Percentiles rank a stretch among this genome's conserved stretches.
Conservation (phyloP, 306 rosid genomes). For the Sindora glabra region DNA sequence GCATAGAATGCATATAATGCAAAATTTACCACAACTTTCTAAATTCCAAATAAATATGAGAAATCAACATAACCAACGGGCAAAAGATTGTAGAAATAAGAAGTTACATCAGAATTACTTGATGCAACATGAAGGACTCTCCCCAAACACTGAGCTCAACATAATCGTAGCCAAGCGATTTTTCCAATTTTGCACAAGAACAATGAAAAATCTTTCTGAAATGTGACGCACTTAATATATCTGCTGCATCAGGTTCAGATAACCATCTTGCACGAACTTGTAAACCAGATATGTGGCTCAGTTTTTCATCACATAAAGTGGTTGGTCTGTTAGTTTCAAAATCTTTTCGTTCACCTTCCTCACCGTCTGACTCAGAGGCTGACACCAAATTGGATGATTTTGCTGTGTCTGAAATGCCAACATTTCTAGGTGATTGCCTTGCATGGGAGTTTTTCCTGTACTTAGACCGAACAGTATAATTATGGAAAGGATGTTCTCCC, state of each 20-base stretch:
- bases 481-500: constrained; percentile 96
- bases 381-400: constrained; percentile 13
- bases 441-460: constrained; percentile 42
- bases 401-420: constrained; percentile 2
- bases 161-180: constrained; percentile 38
- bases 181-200: constrained; percentile 74
- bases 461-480: constrained; percentile 74
- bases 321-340: constrained; percentile 6
- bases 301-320: constrained; percentile 12
- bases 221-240: constrained; percentile 68
- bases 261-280: constrained; percentile 68
- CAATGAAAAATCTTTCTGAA: constrained; percentile 60
- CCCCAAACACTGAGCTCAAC: constrained; percentile 80
- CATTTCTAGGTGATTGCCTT: constrained; percentile 29
- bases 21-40: not conserved
- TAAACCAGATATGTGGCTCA: constrained; percentile 13
- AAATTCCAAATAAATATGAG: not conserved
- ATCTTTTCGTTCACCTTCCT: constrained; percentile 46
- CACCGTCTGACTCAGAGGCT: constrained; percentile 30
- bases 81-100: not conserved
- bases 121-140: constrained; percentile 93
- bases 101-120: constrained; percentile 48
- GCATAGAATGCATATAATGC: not conserved
- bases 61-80: not conserved
- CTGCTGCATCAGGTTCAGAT: constrained; percentile 71